phyloP scores from a whole-genome alignment of 1,284 basidiomycete genomes.

The Cryptococcus maquisensis region DNA sequence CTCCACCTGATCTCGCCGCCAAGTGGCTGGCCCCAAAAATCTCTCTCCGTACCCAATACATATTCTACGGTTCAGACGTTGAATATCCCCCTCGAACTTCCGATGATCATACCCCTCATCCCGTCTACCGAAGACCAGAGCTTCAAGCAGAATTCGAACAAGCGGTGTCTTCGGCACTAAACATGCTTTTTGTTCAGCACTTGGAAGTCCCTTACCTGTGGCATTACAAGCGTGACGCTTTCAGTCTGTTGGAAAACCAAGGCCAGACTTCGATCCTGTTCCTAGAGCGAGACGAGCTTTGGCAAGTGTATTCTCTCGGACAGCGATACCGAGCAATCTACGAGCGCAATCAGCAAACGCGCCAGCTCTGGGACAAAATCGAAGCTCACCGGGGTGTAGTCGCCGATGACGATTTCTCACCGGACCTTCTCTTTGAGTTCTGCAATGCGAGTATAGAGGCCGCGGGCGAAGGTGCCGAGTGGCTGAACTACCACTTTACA shows the following conservation, averaged over 20 bases:
- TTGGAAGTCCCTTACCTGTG: constrained; percentile 93
- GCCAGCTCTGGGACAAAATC: constrained; percentile 58
- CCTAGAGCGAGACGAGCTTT: constrained; percentile 72
- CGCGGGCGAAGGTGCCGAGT: constrained; percentile 86
- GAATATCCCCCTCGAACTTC: constrained; percentile 40
- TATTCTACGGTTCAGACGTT: constrained; percentile 35
- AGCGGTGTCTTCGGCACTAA: constrained; percentile 74
- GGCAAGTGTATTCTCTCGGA: constrained; percentile 80
- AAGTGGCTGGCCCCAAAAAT: constrained; percentile 84
- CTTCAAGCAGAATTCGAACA: constrained; percentile 68
- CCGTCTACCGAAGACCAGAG: constrained; percentile 47
- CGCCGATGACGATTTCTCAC: constrained; percentile 38
- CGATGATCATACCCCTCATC: constrained; percentile 52
- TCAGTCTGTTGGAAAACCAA: constrained; percentile 39
- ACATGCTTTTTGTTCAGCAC: constrained; percentile 79
- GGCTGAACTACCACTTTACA: constrained; percentile 77
- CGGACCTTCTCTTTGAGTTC: constrained; percentile 33
- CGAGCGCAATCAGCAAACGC: constrained; percentile 65
- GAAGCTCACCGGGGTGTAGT: constrained; percentile 35
- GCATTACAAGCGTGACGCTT: constrained; percentile 77
- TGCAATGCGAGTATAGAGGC: constrained; percentile 64
- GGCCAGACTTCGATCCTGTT: constrained; percentile 55
- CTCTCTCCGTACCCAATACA: constrained; percentile 66
- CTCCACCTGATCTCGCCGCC: constrained; percentile 66
- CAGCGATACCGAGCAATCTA: constrained; percentile 79